Conservation (phyloP, 2,329 filamentous ascomycete species). For the Cadophora gregata region DNA sequence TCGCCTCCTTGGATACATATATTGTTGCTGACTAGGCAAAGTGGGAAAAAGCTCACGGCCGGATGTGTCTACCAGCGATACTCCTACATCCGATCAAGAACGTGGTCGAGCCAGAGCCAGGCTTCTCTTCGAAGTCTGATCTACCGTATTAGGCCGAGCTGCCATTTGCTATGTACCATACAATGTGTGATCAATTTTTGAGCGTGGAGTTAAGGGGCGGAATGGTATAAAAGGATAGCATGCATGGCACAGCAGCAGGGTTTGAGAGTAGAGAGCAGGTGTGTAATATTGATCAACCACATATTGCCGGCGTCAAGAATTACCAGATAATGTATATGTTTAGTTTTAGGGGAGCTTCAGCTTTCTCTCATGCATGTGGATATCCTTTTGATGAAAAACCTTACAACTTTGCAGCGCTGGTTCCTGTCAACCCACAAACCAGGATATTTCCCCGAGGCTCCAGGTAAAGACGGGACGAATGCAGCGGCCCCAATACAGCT, state of each 20-base stretch:
- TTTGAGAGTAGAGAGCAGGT: neutral
- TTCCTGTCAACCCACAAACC: neutral
- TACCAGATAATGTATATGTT: constrained; percentile 8
- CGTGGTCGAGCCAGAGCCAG: constrained; percentile 56
- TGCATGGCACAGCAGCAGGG: neutral
- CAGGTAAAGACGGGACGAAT: constrained; percentile 11
- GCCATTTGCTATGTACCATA: neutral
- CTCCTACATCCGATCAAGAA: constrained; percentile 67
- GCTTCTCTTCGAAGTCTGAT: constrained; percentile 37
- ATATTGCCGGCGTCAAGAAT: neutral
- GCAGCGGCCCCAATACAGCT: too few species aligned
- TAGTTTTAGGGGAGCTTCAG: neutral
- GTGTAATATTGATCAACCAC: neutral
- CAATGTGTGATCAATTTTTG: neutral
- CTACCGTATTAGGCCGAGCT: constrained; percentile 6
- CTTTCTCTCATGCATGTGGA: neutral
- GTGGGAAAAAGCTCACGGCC: constrained; percentile 62
- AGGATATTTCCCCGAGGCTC: constrained; percentile 20
- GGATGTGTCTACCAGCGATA: constrained; percentile 63
- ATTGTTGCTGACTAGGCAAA: constrained; percentile 31
- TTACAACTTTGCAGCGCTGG: too few species aligned
- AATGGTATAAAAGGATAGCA: neutral
- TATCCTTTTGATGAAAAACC: neutral
- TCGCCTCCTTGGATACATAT: neutral
- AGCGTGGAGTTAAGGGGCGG: constrained; percentile 5